phyloP scores from a whole-genome alignment of 805 yeast genomes.

The Candida hispaniensis region DNA sequence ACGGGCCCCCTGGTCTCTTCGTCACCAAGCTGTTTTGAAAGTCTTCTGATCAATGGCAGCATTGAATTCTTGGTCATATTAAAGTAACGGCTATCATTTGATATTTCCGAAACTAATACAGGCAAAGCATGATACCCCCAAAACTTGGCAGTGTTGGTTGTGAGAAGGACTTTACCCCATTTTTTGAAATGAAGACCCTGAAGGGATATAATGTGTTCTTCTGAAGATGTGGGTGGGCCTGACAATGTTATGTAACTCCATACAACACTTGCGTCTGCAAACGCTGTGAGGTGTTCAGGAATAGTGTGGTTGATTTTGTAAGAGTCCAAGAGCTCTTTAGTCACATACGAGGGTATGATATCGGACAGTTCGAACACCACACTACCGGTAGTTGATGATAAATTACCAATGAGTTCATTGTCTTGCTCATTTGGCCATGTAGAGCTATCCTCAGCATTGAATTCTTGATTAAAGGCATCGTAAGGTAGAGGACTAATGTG shows the following conservation, averaged over 20 bases:
- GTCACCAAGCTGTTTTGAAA: conserved; percentile 28
- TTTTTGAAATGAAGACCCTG: conserved; percentile 30
- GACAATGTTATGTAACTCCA: conserved; percentile 14
- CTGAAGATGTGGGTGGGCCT: conserved; percentile 20
- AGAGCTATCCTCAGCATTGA: too few relatives aligned
- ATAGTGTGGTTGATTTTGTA: conserved; percentile 8
- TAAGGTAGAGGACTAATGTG: conserved; percentile 7
- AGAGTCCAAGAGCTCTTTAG: background rate
- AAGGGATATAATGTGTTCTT: conserved; percentile 21
- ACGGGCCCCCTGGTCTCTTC: conserved; percentile 48
- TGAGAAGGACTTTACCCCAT: conserved; percentile 27
- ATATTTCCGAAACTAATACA: conserved; percentile 34
- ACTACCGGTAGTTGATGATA: conserved; percentile 1
- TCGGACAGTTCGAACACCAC: conserved; percentile 20
- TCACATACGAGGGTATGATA: conserved; percentile 16
- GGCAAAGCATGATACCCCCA: conserved; percentile 28
- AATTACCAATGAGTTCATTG: conserved; percentile 4
- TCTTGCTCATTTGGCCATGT: too few relatives aligned
- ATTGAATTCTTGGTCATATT: conserved; percentile 52
- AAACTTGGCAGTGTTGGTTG: conserved; percentile 28
- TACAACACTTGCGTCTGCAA: conserved; percentile 17
- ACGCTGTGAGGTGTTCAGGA: conserved; percentile 12
- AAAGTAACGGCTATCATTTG: conserved; percentile 46
- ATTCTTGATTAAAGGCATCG: conserved; percentile 8
- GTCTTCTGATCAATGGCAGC: conserved; percentile 22